Conservation (phyloP, 2,329 filamentous ascomycete species). For the Claviceps pazoutovae region DNA sequence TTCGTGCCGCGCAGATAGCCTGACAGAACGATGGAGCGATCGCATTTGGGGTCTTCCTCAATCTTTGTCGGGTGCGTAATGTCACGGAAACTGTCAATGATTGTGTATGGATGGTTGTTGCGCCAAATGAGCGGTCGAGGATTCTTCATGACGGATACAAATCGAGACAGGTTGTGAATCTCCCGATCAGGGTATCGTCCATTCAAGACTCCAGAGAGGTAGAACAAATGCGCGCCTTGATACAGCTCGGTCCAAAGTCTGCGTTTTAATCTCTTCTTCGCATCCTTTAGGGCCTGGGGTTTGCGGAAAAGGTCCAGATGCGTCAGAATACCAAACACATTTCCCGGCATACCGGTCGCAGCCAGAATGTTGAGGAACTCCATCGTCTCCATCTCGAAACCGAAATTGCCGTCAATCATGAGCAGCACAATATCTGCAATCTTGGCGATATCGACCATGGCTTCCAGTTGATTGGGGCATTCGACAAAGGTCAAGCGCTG, state of each 20-base stretch:
- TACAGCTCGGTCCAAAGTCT: constrained; percentile 95
- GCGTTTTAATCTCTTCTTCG: constrained; percentile 93
- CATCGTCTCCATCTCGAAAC: constrained; percentile 99
- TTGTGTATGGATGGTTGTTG: constrained; percentile 85
- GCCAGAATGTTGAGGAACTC: constrained; percentile 91
- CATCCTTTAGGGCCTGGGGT: constrained; percentile 77
- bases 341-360: constrained; percentile 95
- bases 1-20: constrained; percentile 93
- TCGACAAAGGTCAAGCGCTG: constrained; percentile 91
- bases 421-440: constrained; percentile 93
- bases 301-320: constrained; percentile 94
- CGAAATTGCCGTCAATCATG: constrained; percentile 98
- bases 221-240: constrained; percentile 93
- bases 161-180: constrained; percentile 86
- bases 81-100: constrained; percentile 90
- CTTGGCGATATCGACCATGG: constrained; percentile 95
- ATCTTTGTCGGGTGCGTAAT: constrained; percentile 86
- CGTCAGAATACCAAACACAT: constrained; percentile 92
- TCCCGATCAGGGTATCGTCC: constrained; percentile 93
- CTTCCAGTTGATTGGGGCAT: constrained; percentile 90
- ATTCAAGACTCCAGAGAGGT: constrained; percentile 91
- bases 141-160: constrained; percentile 98
- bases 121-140: constrained; percentile 91
- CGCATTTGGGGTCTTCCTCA: constrained; percentile 77
- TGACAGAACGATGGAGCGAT: constrained; percentile 80